A percentile compares a stretch with the other conserved stretches of the same genome.
phyloP scores from a whole-genome alignment of 768 basidiomycete genomes.

The Leccinum disarticulatum region DNA sequence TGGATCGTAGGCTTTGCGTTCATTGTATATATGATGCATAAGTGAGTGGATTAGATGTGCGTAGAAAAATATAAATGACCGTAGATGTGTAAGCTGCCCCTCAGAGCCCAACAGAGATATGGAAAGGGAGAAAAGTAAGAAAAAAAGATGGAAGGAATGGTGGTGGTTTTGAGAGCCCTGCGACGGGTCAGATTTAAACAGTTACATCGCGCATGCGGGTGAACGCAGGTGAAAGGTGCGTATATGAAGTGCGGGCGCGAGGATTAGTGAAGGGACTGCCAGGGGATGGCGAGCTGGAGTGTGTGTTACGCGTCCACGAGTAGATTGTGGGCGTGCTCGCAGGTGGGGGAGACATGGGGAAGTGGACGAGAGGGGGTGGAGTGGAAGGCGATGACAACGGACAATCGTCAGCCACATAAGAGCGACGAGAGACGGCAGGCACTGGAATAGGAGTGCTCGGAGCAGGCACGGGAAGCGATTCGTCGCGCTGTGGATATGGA shows the following conservation, averaged over 20 bases:
- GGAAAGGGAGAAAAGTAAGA: slow-evolving; percentile 10
- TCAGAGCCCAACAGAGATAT: slow-evolving; percentile 14
- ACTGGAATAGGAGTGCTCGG: slow-evolving; percentile 33
- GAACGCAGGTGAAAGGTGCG: slow-evolving; percentile 51
- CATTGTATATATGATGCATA: slow-evolving; percentile 36
- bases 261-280: slow-evolving; percentile 58
- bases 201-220: slow-evolving; percentile 46
- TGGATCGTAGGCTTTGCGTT: slow-evolving; percentile 22
- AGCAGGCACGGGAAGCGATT: slow-evolving; percentile 17
- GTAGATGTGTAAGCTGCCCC: slow-evolving; percentile 19
- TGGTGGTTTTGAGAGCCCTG: slow-evolving; percentile 1
- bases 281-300: slow-evolving; percentile 37
- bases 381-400: slow-evolving; percentile 27
- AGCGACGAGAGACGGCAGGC: slow-evolving; percentile 24
- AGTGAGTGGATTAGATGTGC: slow-evolving; percentile 36
- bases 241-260: slow-evolving; percentile 55
- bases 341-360: slow-evolving; percentile 53
- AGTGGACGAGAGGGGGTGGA: slow-evolving; percentile 27
- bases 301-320: slow-evolving; percentile 45
- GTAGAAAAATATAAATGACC: slow-evolving; percentile 23
- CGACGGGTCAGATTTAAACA: slow-evolving; percentile 11
- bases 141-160: not conserved
- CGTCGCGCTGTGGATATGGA: slow-evolving; percentile 5
- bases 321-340: slow-evolving; percentile 58
- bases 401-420: slow-evolving; percentile 22